Base-by-base conservation (phyloP, 208 protist species). In the Phytomonas francai region DNA sequence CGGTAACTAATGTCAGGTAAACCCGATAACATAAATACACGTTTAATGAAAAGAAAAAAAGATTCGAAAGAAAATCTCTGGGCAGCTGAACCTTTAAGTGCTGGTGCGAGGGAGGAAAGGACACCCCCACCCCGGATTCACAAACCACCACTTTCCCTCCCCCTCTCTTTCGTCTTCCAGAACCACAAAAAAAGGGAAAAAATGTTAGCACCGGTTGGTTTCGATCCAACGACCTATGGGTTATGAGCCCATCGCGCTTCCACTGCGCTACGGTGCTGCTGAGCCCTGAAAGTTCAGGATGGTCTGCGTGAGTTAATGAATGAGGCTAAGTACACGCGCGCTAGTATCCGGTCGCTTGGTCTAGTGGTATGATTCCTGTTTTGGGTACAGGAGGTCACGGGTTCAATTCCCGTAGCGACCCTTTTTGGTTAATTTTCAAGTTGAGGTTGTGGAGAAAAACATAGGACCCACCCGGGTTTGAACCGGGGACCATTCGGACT, bases 161-260 rank as follows among this genome's bases (percentile, higher is more conserved):
- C 39, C 39, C 39, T 9, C 34, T 3, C 6, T 9, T 19, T 19
- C 39, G 16, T 49, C 39, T 22, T 19, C 6, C 12, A 2, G 7
- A 49, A 49, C 1, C 12, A 19, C 16, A 19, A 6, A 19, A 19
- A 19, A 49, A 39, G 0, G 22, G 33, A 65, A 73, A 88, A 94
- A 90, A 87, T 68, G 25, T 67, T 92, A 94, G 89, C 89, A 94
- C 81, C 89, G 89, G 84, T 91, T 93, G 90, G 90, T 91, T 93
- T 95, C 86, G 90, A 95, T 93, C 90, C 90, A 92, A 90, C 88
- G 90, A 86, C 90, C 90, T 95, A 93, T 93, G 86, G 88, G 88
- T 95, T 95, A 95, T 93, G 87, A 95, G 90, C 88, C 90, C 86
- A 93, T 93, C 90, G 88, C 90, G 88, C 90, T 95, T 84, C 90